These are phyloP conservation scores for Medicago arabica DNA, from an alignment of 306 rosid species.

Conservation along the genomic window DNA sequence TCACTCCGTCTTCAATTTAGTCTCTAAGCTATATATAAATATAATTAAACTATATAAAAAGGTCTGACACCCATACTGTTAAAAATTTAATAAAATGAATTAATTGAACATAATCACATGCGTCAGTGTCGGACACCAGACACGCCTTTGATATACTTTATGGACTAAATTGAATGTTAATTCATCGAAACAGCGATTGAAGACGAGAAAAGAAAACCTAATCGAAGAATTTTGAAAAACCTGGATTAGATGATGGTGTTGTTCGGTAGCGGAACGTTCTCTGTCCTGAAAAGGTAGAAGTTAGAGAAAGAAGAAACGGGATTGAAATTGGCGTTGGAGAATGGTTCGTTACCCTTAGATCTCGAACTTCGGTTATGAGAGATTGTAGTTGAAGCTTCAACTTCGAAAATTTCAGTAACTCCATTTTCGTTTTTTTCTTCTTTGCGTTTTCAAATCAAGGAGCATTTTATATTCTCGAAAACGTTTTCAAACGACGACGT, in stretches of 20 bases:
- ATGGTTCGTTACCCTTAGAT: slow-evolving; percentile 59
- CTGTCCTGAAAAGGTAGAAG: slow-evolving; percentile 60
- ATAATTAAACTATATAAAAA: too few relatives aligned
- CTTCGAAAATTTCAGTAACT: slow-evolving; percentile 71
- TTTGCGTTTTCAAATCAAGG: slow-evolving; percentile 18
- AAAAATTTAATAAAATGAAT: too few relatives aligned
- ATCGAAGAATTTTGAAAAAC: slow-evolving; percentile 42
- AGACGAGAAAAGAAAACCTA: background rate
- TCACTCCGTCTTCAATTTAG: too few relatives aligned
- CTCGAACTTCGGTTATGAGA: slow-evolving; percentile 68
- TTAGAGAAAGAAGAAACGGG: slow-evolving; percentile 35
- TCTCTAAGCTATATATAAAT: too few relatives aligned
- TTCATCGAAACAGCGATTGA: background rate
- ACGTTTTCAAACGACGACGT: slow-evolving; percentile 20
- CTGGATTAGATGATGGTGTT: slow-evolving; percentile 59
- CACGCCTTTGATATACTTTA: too few relatives aligned
- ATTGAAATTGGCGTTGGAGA: background rate
- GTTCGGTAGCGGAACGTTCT: slow-evolving; percentile 69
- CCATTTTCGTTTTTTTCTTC: slow-evolving; percentile 51
- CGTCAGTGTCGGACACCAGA: too few relatives aligned
- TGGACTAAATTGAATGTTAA: too few relatives aligned
- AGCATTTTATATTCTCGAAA: background rate
- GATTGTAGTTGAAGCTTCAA: slow-evolving; percentile 77
- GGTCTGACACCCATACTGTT: too few relatives aligned
- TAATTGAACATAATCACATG: too few relatives aligned